Evolutionary conservation across 306 rosid genomes (phyloP).

Genomic region (Astragalus glycyphyllos): DNA sequence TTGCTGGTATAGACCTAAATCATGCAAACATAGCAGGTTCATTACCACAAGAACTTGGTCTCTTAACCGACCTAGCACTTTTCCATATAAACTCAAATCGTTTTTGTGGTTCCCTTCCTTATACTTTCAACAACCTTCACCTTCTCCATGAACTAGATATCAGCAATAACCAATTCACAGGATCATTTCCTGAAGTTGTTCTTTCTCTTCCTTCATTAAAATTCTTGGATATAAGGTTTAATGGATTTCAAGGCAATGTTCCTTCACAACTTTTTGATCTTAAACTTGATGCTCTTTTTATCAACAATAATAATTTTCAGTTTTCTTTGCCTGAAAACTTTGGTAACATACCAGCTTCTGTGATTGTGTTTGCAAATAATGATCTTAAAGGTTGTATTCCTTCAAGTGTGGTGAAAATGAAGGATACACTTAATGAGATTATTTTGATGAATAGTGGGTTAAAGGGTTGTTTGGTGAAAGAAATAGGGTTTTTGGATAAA

Average conservation of each 20-base stretch:
- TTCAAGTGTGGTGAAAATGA: slow-evolving; percentile 59
- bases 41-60: slow-evolving; percentile 75
- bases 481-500: slow-evolving; percentile 57
- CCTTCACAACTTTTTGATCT: slow-evolving; percentile 64
- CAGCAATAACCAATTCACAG: slow-evolving; percentile 79
- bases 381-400: slow-evolving; percentile 70
- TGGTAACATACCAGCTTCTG: slow-evolving; percentile 68
- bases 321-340: slow-evolving; percentile 65
- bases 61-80: slow-evolving; percentile 70
- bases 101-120: slow-evolving; percentile 72
- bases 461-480: slow-evolving; percentile 71
- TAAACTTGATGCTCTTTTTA: slow-evolving; percentile 77
- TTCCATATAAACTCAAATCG: slow-evolving; percentile 84
- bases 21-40: slow-evolving; percentile 69
- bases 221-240: slow-evolving; percentile 74
- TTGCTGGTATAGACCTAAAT: slow-evolving; percentile 91
- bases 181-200: slow-evolving; percentile 62
- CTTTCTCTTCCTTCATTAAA: slow-evolving; percentile 56
- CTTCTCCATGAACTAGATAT: slow-evolving; percentile 73
- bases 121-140: slow-evolving; percentile 45
- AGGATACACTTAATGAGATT: slow-evolving; percentile 68
- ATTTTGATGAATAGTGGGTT: slow-evolving; percentile 66
- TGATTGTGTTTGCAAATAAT: slow-evolving; percentile 75
- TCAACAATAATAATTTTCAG: slow-evolving; percentile 72
- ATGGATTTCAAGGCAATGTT: slow-evolving; percentile 60